Evolutionary conservation across 208 protist species (phyloP).

Genomic region (Strigomonas culicis): DNA sequence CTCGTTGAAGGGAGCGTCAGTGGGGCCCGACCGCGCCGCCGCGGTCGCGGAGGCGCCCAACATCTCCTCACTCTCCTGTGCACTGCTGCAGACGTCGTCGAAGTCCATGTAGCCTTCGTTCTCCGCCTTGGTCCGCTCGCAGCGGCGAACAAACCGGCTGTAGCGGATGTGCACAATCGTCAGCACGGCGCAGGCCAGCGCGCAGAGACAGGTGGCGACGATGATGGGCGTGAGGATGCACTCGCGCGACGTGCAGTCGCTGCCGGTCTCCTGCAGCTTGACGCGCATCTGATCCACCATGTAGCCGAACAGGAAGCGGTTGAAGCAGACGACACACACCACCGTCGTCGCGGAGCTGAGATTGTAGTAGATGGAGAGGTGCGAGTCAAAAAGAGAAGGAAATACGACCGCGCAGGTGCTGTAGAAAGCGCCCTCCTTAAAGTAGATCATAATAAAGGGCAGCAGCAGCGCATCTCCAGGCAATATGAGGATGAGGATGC

Average conservation of each 20-base stretch:
- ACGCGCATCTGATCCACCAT: constrained; percentile 35
- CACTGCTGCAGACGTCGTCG: neutral
- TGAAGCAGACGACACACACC: constrained; percentile 53
- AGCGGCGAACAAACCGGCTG: constrained; percentile 36
- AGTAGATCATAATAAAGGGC: constrained; percentile 60
- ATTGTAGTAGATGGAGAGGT: constrained; percentile 59
- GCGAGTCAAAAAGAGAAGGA: constrained; percentile 41
- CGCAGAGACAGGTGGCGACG: constrained; percentile 36
- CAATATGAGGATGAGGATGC: constrained; percentile 44
- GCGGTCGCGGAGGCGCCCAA: neutral
- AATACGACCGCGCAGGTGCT: constrained; percentile 55
- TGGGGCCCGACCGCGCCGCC: too few species aligned
- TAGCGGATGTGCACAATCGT: constrained; percentile 52
- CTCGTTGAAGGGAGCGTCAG: neutral
- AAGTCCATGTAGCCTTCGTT: neutral
- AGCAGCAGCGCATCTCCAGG: constrained; percentile 41
- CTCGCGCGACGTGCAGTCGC: constrained; percentile 34
- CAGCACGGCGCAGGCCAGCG: constrained; percentile 27
- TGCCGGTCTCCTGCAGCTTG: constrained; percentile 19
- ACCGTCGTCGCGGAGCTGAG: constrained; percentile 51
- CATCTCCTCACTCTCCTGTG: neutral
- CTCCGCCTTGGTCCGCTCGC: neutral
- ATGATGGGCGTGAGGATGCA: constrained; percentile 47
- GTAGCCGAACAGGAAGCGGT: constrained; percentile 55
- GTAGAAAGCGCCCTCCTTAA: constrained; percentile 58